A percentile compares a stretch with the other conserved stretches of the same genome.
Evolutionary conservation across 78 protist genomes (phyloP).

Genomic region (Pigoraptor vietnamica): DNA sequence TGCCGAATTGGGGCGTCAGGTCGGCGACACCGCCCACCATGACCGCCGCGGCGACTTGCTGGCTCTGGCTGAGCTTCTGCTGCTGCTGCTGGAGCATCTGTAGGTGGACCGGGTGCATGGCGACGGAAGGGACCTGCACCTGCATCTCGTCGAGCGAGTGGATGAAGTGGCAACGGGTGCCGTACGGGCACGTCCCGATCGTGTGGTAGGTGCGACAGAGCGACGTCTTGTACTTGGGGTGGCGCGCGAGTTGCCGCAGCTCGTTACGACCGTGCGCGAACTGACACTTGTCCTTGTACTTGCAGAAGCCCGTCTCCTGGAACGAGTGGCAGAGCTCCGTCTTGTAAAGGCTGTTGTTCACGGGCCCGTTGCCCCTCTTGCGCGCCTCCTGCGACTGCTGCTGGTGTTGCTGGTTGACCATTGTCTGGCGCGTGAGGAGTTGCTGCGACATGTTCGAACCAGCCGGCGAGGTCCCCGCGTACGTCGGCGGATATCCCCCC

Average conservation of each 20-base stretch:
- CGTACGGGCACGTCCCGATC: conserved; percentile 64
- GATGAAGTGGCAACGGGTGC: conserved; percentile 65
- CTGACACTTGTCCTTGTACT: conserved; percentile 77
- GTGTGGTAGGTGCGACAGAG: conserved; percentile 67
- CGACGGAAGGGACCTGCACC: not conserved
- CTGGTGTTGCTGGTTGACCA: not conserved
- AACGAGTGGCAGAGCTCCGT: conserved; percentile 81
- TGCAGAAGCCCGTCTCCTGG: conserved; percentile 66
- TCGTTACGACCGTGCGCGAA: conserved; percentile 81
- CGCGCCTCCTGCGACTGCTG: not conserved
- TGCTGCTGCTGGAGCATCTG: not conserved
- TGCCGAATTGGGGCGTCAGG: no score
- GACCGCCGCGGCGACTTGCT: not conserved
- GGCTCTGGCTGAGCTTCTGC: not conserved
- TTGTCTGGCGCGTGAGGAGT: not conserved
- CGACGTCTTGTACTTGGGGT: conserved; percentile 77
- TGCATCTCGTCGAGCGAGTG: conserved; percentile 20
- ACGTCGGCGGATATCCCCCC: no score
- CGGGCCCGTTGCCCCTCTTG: not conserved
- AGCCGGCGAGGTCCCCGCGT: not conserved
- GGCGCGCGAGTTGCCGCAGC: conserved; percentile 56
- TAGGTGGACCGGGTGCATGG: not conserved
- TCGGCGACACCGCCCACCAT: not conserved
- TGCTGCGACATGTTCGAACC: not conserved
- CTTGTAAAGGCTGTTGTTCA: conserved; percentile 43